Base-by-base conservation (phyloP, 2,329 filamentous ascomycete genomes). In the Simplicillium aogashimaense region DNA sequence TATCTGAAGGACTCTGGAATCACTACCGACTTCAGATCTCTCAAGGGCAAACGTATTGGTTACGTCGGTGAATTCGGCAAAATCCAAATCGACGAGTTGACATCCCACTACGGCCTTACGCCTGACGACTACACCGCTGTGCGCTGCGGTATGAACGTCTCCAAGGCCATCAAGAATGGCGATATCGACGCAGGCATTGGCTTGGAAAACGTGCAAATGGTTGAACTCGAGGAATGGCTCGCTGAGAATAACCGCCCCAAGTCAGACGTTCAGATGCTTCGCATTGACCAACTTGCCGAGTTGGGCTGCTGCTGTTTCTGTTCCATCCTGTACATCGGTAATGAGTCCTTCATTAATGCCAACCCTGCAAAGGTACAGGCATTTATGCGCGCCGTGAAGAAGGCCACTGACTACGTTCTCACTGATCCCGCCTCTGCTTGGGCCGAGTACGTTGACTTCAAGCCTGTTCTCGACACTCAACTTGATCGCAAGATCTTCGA, bases 271-370 rank as follows among this genome's bases (percentile, higher is more conserved):
- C 78, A 85, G 61, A 87, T 88, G 83, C 74, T 88, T 14, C 78
- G 83, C 52, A 88, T 88, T 53, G 83, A 88, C 56, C 76, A 87
- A 64, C 78, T 88, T 20, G 83, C 83, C 29, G 81, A 86, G 58
- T 69, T 87, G 3, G 83, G 83, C 37, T 88, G 83, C 66, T 88
- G 83, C 74, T 88, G 83, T 70, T 88, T 88, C 74, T 88, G 83
- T 63, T 78, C 78, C 20, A 84, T 88, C 57, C 69, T 88, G 32
- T 87, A 88, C 68, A 88, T 88, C 47, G 83, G 78, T 51, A 87
- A 88, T 60, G 81, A 87, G 52, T 54, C 54, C 8, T 88, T 88
- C 63, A 60, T 87, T 35, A 56, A 65, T n/a, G 64, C 74, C 44
- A 76, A 86, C 61, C 76, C 77, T 0, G 78, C 77, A 2, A 78